Evolutionary conservation across 768 basidiomycete genomes (phyloP).

Genomic region (Suillus subalutaceus): DNA sequence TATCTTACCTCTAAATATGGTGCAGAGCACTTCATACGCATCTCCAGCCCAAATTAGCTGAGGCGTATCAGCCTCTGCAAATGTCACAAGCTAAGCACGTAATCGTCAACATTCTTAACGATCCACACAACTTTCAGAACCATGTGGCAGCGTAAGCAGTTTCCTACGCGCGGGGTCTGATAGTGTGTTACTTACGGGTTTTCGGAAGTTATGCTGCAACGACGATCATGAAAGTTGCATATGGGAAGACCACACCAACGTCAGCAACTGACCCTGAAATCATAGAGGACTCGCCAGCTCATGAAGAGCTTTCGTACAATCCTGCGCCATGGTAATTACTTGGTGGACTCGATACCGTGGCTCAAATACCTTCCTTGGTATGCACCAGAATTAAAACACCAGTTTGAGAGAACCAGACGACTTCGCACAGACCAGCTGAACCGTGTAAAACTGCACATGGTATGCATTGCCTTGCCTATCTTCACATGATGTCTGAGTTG

Average conservation of each 20-base stretch:
- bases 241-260: neutral
- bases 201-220: neutral
- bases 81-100: neutral
- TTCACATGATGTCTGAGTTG: neutral
- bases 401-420: neutral
- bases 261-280: neutral
- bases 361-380: neutral
- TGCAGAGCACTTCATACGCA: neutral
- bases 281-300: neutral
- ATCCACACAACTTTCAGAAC: neutral
- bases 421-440: neutral
- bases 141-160: neutral
- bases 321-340: neutral
- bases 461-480: neutral
- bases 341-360: neutral
- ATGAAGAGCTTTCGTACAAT: neutral
- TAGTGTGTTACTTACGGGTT: neutral
- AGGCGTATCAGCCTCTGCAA: neutral
- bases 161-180: neutral
- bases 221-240: neutral
- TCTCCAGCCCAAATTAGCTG: neutral
- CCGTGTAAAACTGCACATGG: neutral
- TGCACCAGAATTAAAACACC: neutral
- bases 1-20: neutral
- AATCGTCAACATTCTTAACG: neutral